Evolutionary conservation across 2,329 filamentous ascomycete genomes (phyloP), one percentile per base, ranked within the genome.

Genomic region (Aschersonia sp.): DNA sequence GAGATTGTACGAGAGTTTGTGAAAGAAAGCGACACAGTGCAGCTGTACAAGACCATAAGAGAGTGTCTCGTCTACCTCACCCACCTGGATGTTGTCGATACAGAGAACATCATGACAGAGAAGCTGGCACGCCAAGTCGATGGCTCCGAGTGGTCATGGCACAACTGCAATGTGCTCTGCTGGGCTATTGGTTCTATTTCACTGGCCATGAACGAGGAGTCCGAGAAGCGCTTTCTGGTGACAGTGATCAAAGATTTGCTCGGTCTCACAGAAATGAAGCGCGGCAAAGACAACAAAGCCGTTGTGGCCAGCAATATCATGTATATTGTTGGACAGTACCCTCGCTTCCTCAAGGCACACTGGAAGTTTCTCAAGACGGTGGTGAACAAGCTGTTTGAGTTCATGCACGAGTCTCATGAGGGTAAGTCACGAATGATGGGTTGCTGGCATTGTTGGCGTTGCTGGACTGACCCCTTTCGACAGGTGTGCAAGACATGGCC

Each of bases 331-430:
- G 92, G 92, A 50, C 92, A 98, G 63, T 98, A 98, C 62, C 92
- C 92, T 40, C 86, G 92, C 28, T 98, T 98, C 71, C 72, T 98
- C 58, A 98, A 98, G 72, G 92, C 92, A 1, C 92, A 98, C 66
- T 98, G 92, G 92, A 98, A 98, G 65, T 98, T 98, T 70, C 73
- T 98, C 49, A 98, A 98, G 80, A 98, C 92, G 2, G 92, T 98
- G 20, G 92, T 98, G 60, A 98, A 98, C 71, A 98, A 98, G 72
- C 77, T 98, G 4, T 98, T 98, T 60, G 92, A 98, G 70, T 98
- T 98, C 63, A 98, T 98, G 92, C 92, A 98, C 65, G 92, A 98
- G 67, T 97, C 92, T 1, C 92, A 98, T 60, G 92, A 98, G 72
- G 92, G 86, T 82, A 67, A 58, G 75, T 9, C n/a, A 30, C 20